Percentiles rank a stretch among this genome's conserved stretches.
These are phyloP conservation scores for Coemansia sp. DNA, from an alignment of 192 early-diverging fungal species.

Conservation along the genomic window DNA sequence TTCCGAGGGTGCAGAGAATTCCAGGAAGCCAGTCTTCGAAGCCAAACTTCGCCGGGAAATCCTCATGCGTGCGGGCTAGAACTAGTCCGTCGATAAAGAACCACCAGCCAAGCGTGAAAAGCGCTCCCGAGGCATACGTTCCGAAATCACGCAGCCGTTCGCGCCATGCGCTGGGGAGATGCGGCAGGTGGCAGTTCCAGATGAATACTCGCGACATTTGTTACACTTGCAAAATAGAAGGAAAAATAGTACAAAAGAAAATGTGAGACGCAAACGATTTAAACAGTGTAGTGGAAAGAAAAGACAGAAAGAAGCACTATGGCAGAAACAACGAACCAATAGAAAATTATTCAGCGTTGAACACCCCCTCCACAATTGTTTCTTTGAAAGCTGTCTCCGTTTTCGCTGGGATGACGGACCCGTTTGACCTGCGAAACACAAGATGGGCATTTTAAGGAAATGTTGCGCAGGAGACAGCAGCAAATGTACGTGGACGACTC, in stretches of 20 bases:
- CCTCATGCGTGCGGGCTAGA: conserved; percentile 24
- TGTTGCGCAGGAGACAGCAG: too few species aligned
- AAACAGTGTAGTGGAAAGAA: not conserved
- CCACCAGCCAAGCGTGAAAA: conserved; percentile 58
- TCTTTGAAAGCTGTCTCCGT: too few species aligned
- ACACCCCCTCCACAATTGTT: too few species aligned
- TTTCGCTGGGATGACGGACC: too few species aligned
- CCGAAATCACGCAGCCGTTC: conserved; percentile 50
- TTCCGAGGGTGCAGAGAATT: conserved; percentile 52
- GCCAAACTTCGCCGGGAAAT: conserved; percentile 37
- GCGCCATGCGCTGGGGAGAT: conserved; percentile 37
- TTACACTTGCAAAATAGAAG: not conserved
- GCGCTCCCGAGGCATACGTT: conserved; percentile 48
- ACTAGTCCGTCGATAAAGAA: conserved; percentile 58
- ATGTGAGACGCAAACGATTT: not conserved
- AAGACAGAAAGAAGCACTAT: not conserved
- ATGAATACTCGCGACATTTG: conserved; percentile 47
- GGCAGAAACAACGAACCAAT: not conserved
- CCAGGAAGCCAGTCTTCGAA: conserved; percentile 58
- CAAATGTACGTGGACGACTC: not conserved
- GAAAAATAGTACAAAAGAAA: conserved; percentile 6
- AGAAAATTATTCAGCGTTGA: too few species aligned
- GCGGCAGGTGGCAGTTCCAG: conserved; percentile 51
- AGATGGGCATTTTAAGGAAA: too few species aligned
- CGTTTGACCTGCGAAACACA: too few species aligned